Evolutionary conservation across 768 basidiomycete genomes (phyloP).

Genomic region (Leccinum olivaceopallidum): DNA sequence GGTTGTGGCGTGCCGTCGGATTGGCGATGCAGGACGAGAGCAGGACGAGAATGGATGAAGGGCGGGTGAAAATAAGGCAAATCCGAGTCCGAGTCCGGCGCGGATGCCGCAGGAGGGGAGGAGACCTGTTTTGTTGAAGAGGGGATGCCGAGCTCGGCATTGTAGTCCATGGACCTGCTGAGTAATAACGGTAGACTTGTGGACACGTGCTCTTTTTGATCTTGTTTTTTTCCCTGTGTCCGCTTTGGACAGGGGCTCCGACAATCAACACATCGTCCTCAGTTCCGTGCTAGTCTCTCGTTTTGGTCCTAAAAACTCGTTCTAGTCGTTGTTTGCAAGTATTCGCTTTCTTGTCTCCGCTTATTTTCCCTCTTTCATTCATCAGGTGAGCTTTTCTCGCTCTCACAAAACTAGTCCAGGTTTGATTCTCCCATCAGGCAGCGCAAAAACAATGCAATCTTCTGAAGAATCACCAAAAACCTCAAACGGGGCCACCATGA

Average conservation of each 20-base stretch:
- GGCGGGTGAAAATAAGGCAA: neutral
- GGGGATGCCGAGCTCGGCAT: constrained; percentile 14
- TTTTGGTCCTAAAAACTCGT: constrained; percentile 19
- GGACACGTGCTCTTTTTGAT: constrained; percentile 34
- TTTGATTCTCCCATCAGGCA: constrained; percentile 33
- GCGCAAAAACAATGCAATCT: constrained; percentile 34
- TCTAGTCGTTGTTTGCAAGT: constrained; percentile 9
- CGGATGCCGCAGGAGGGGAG: constrained; percentile 4
- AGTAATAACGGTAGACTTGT: constrained; percentile 23
- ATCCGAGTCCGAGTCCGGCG: constrained; percentile 6
- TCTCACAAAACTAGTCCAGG: neutral
- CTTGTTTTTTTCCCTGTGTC: constrained; percentile 38
- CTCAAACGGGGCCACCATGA: constrained; percentile 10
- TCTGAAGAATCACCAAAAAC: constrained; percentile 26
- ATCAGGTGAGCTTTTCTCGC: constrained; percentile 14
- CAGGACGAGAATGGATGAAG: constrained; percentile 16
- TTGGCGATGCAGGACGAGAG: constrained; percentile 14
- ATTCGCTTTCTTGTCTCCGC: neutral
- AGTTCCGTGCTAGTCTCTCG: constrained; percentile 14
- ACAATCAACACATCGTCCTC: constrained; percentile 35
- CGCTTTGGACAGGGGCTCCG: constrained; percentile 38
- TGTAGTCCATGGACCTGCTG: constrained; percentile 29
- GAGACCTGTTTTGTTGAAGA: neutral
- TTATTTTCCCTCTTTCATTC: constrained; percentile 1
- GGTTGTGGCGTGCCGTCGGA: constrained; percentile 10